Evolutionary conservation across 2,329 filamentous ascomycete genomes (phyloP).

Genomic region (Sarocladium brachiariae): DNA sequence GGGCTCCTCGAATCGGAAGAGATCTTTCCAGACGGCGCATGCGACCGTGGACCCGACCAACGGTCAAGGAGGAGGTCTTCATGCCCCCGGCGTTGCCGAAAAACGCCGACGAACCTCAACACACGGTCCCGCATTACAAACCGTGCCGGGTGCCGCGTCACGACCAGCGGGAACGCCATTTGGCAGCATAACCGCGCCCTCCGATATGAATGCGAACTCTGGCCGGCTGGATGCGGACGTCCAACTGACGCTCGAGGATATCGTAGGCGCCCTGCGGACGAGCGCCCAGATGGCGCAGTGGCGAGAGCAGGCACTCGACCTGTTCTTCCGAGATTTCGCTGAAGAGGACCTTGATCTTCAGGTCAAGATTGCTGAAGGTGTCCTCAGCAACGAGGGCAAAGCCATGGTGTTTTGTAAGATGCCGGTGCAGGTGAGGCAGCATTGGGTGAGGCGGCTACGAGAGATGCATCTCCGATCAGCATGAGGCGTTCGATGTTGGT

Average conservation of each 20-base stretch:
- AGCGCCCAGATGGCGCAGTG: conserved; percentile 29
- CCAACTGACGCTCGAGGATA: background rate
- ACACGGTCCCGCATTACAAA: background rate
- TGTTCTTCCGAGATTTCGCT: conserved; percentile 52
- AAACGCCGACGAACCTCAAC: conserved; percentile 28
- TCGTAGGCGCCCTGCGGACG: background rate
- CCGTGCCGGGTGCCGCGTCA: background rate
- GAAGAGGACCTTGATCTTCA: conserved; percentile 52
- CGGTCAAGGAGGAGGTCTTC: conserved; percentile 11
- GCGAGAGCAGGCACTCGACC: conserved; percentile 52
- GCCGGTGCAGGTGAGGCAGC: conserved; percentile 42
- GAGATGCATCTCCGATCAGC: conserved; percentile 29
- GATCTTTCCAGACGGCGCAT: conserved; percentile 22
- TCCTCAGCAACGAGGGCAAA: conserved; percentile 51
- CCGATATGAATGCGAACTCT: background rate
- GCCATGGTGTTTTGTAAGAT: conserved; percentile 59
- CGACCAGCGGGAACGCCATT: background rate
- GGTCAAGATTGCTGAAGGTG: conserved; percentile 52
- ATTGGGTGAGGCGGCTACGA: conserved; percentile 49
- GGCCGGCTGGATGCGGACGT: background rate
- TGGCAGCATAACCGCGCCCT: background rate
- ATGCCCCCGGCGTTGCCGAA: conserved; percentile 25
- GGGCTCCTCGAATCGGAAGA: conserved; percentile 34
- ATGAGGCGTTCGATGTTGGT: too few relatives aligned
- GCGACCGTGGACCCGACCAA: conserved; percentile 13